A percentile compares a stretch with the other conserved stretches of the same genome.
Conservation (phyloP, 768 basidiomycete genomes). For the Boletus rubroflammeus region DNA sequence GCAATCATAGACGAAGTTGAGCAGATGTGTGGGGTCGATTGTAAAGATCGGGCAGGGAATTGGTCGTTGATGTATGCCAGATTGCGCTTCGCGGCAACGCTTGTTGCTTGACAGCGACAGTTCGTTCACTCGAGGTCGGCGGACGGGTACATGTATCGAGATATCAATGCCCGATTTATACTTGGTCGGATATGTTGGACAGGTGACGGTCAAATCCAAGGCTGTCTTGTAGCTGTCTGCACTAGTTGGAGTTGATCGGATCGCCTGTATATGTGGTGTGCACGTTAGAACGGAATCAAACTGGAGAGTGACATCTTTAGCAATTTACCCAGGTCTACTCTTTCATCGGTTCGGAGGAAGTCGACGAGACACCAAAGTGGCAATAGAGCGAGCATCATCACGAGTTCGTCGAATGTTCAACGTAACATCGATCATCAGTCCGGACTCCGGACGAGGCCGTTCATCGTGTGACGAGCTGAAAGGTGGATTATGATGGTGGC, state of each 20-base stretch:
- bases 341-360: conserved; percentile 2
- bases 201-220: conserved; percentile 5
- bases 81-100: conserved; percentile 57
- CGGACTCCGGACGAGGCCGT: neutral
- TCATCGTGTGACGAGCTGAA: neutral
- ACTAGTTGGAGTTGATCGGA: conserved; percentile 1
- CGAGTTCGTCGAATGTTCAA: neutral
- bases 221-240: conserved; percentile 1
- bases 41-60: conserved; percentile 51
- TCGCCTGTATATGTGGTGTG: neutral
- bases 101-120: conserved; percentile 28
- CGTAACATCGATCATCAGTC: conserved; percentile 5
- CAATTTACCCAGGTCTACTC: neutral
- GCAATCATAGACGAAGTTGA: conserved; percentile 62
- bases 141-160: conserved; percentile 1
- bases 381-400: neutral
- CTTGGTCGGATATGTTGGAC: neutral
- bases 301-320: conserved; percentile 1
- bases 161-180: neutral
- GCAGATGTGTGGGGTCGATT: conserved; percentile 52
- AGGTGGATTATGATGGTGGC: neutral
- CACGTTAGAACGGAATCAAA: conserved; percentile 4
- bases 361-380: neutral
- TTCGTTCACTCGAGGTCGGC: conserved; percentile 2
- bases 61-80: conserved; percentile 76